A percentile compares a stretch with the other conserved stretches of the same genome.
phyloP scores from a whole-genome alignment of 257 asterid species.

The Catharanthus roseus region DNA sequence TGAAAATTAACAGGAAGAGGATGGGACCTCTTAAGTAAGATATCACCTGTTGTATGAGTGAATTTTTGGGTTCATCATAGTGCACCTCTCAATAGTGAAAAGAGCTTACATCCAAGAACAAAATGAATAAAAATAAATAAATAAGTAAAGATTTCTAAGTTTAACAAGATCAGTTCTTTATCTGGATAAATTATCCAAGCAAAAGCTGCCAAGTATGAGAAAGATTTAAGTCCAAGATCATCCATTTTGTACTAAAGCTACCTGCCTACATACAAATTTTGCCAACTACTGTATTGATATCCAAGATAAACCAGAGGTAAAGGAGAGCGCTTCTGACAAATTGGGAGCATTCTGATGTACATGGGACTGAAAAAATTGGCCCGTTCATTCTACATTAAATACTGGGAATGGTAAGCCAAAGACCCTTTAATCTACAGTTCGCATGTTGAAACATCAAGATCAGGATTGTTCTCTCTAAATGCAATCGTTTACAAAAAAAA shows the following conservation, averaged over 20 bases:
- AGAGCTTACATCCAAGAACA: neutral
- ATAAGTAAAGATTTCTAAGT: neutral
- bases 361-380: neutral
- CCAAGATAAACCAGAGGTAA: neutral
- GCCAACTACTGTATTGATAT: neutral
- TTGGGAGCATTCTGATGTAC: too few species aligned
- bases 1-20: constrained; percentile 82
- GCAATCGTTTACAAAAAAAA: neutral
- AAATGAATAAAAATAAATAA: neutral
- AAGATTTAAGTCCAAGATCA: too few species aligned
- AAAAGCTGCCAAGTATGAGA: neutral
- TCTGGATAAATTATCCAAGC: neutral
- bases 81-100: neutral
- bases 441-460: neutral
- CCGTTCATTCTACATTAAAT: neutral
- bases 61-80: neutral
- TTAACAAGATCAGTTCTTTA: too few species aligned
- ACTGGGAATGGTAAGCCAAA: neutral
- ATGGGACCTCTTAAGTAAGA: constrained; percentile 79
- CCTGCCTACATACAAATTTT: neutral
- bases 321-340: neutral
- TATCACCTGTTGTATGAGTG: constrained; percentile 59
- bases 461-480: too few species aligned
- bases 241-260: neutral
- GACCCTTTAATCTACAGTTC: neutral